Evolutionary conservation across 352 stramenopile genomes (phyloP), one percentile per base, ranked within the genome.

Genomic region (Globisporangium okanoganense): DNA sequence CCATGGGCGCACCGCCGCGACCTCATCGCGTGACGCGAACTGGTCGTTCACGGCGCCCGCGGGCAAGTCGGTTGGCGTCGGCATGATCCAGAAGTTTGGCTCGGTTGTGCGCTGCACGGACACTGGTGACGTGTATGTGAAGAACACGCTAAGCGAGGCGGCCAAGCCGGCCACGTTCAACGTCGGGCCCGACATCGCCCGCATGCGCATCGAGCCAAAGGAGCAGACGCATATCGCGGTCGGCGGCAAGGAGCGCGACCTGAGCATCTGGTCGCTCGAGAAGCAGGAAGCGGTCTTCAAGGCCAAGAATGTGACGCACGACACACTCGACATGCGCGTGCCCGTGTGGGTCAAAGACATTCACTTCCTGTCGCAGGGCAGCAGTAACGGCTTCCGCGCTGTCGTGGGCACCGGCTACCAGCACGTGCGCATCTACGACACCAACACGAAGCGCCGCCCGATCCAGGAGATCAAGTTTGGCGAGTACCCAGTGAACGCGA

Each of bases 301-400:
- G 50, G 87, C 78, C 63, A 93, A 94, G 71, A 97, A 97, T 69
- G 79, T 96, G 14, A 79, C 79, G 35, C 79, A 94, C 56, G 86
- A 97, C 67, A 91, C 91, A 58, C 72, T 97, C 9, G 79, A 95
- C 56, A 90, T 97, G 76, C 78, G 85, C 18, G 83, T 95, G 54
- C 88, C 88, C n/a, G 82, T 97, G 64, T 97, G 85, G 84, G 80
- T 97, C 36, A 92, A 89, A 29, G 87, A 93, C 52, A 59, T 95
- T 25, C 66, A 69, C 0, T 94, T 92, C 44, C 48, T 92, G 43
- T 81, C 73, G 9, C 66, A 65, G 18, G 85, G 78, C 27, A 79
- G 35, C 33, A 92, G 79, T 62, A 90, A 90, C 49, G 79, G 75
- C 55, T 75, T 93, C 59, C 78, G 82, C 20, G 69, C 90, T 1